These are phyloP conservation scores for Fraxinus anomala DNA, from an alignment of 257 asterid species.

Conservation along the genomic window DNA sequence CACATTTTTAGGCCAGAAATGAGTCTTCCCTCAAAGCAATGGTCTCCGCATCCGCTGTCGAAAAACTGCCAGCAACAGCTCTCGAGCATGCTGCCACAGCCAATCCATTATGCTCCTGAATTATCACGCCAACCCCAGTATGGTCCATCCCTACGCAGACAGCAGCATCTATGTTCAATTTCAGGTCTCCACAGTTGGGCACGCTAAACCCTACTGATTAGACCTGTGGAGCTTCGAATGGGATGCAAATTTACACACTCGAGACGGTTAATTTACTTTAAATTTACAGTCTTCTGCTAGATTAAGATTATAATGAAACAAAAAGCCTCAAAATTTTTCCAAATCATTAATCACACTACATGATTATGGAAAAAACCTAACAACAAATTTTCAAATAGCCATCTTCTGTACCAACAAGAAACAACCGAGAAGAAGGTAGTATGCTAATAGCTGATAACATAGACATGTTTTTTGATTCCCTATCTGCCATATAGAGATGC, in stretches of 20 bases:
- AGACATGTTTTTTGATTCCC: constrained; percentile 78
- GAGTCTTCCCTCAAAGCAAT: neutral
- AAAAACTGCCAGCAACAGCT: neutral
- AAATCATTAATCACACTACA: neutral
- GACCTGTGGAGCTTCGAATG: neutral
- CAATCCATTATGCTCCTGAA: neutral
- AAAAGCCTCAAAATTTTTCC: neutral
- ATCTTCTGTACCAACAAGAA: constrained; percentile 92
- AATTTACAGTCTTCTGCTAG: neutral
- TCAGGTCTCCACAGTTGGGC: neutral
- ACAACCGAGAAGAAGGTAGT: constrained; percentile 81
- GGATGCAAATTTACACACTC: neutral
- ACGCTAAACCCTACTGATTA: neutral
- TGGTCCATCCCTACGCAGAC: neutral
- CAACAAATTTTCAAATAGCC: constrained; percentile 79
- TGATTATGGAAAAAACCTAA: constrained; percentile 27
- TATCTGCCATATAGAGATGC: constrained; percentile 72
- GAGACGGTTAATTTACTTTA: too few relatives aligned
- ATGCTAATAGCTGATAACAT: constrained; percentile 67
- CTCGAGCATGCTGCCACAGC: neutral
- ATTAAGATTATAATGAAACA: neutral
- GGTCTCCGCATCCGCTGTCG: neutral
- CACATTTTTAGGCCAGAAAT: too few relatives aligned
- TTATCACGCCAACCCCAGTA: neutral
- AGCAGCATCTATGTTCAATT: neutral